A percentile compares a stretch with the other conserved stretches of the same genome.
Conservation (phyloP, 2,329 filamentous ascomycete species). For the Penicillium sp. region DNA sequence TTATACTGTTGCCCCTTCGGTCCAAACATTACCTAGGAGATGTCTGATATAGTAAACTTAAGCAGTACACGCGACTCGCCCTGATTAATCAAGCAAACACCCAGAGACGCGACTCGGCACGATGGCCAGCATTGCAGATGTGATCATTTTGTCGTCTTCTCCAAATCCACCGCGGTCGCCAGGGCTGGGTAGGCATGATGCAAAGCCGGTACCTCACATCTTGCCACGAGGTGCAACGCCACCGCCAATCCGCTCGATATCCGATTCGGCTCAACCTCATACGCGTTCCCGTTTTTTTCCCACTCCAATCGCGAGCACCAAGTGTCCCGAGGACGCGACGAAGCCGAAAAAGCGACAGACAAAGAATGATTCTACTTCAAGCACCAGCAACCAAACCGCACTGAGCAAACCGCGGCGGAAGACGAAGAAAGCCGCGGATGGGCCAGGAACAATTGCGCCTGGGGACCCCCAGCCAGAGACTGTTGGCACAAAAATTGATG, state of each 20-base stretch:
- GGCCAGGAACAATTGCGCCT: neutral
- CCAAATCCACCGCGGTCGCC: constrained; percentile 36
- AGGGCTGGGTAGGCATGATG: constrained; percentile 24
- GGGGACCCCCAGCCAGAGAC: neutral
- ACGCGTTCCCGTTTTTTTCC: constrained; percentile 30
- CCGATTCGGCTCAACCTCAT: constrained; percentile 23
- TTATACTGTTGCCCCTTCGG: neutral
- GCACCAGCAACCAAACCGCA: constrained; percentile 3
- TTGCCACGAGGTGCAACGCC: constrained; percentile 25
- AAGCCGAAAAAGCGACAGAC: constrained; percentile 12
- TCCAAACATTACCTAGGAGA: neutral
- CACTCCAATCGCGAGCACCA: constrained; percentile 6
- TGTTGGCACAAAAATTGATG: constrained; percentile 14
- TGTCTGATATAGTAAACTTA: neutral
- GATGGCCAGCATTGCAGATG: constrained; percentile 40
- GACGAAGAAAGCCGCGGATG: constrained; percentile 15
- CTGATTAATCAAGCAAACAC: neutral
- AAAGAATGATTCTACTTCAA: constrained; percentile 11
- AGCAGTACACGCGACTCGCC: neutral
- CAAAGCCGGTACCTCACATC: constrained; percentile 13
- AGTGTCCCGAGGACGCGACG: constrained; percentile 2
- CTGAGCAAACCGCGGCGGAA: constrained; percentile 16
- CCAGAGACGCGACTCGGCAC: constrained; percentile 21
- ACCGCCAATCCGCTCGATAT: constrained; percentile 27
- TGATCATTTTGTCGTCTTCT: constrained; percentile 44